Percentiles rank a stretch among this genome's conserved stretches.
Conservation (phyloP, 1,284 basidiomycete genomes). For the Apiotrichum brassicae region DNA sequence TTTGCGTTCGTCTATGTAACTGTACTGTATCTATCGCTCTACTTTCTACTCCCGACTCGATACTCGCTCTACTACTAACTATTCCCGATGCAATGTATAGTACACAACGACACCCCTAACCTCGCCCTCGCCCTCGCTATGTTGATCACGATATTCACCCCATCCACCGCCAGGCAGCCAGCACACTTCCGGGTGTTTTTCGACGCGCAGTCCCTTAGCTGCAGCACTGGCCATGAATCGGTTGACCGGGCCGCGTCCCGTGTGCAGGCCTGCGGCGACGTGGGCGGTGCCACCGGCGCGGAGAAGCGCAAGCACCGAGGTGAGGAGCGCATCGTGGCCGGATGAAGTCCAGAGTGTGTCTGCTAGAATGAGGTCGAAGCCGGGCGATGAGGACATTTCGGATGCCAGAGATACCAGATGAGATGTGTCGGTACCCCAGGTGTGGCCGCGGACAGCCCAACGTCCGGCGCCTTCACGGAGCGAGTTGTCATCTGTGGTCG, state of each 20-base stretch:
- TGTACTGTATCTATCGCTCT: no score
- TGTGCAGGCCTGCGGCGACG: slow-evolving; percentile 43
- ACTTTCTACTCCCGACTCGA: no score
- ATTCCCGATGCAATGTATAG: slow-evolving; percentile 20
- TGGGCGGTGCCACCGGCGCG: slow-evolving; percentile 25
- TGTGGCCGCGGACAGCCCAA: slow-evolving; percentile 31
- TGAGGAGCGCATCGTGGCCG: slow-evolving; percentile 32
- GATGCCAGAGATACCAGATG: slow-evolving; percentile 15
- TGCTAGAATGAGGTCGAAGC: slow-evolving; percentile 40
- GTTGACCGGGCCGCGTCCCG: slow-evolving; percentile 38
- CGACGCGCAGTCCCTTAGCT: slow-evolving; percentile 18
- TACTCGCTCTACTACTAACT: no score
- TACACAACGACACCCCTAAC: slow-evolving; percentile 43
- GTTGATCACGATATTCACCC: slow-evolving; percentile 17
- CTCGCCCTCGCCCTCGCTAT: slow-evolving; percentile 23
- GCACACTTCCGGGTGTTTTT: slow-evolving; percentile 20
- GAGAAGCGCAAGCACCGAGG: slow-evolving; percentile 32
- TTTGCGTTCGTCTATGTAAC: no score
- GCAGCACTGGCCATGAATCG: slow-evolving; percentile 29
- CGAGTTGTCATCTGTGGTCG: no score
- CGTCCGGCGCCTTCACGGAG: not conserved
- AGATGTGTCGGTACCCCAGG: slow-evolving; percentile 32
- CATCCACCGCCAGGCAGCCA: slow-evolving; percentile 32
- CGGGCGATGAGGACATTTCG: not conserved
- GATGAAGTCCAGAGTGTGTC: slow-evolving; percentile 41